These are phyloP conservation scores for Debaryomyces udenii DNA, from an alignment of 1,139 yeast genomes.

Conservation along the genomic window DNA sequence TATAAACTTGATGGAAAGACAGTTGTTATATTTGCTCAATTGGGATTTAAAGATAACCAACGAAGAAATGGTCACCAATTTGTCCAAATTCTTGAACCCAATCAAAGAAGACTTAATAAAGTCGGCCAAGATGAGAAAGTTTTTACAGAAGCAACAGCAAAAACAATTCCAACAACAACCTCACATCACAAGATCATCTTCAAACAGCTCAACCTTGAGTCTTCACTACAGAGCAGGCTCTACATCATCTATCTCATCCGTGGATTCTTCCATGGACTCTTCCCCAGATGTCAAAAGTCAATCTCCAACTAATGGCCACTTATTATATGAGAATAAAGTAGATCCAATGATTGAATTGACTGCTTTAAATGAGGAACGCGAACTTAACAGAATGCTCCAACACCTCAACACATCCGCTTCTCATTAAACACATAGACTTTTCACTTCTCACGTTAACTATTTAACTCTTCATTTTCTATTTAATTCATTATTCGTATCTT, in stretches of 20 bases:
- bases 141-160: conserved; percentile 29
- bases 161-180: conserved; percentile 17
- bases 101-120: conserved; percentile 59
- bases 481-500: conserved; percentile 1
- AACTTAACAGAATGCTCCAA: conserved; percentile 34
- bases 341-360: conserved; percentile 48
- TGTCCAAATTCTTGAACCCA: conserved; percentile 61
- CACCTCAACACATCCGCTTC: conserved; percentile 1
- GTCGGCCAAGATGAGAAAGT: conserved; percentile 40
- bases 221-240: conserved; percentile 36
- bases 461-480: conserved; percentile 3
- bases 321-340: conserved; percentile 19
- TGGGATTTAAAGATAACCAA: conserved; percentile 68
- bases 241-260: conserved; percentile 27
- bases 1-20: conserved; percentile 80
- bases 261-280: conserved; percentile 15
- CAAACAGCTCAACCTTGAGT: conserved; percentile 15
- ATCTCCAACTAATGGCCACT: conserved; percentile 3
- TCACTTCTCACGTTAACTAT: conserved; percentile 3
- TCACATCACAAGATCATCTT: conserved; percentile 16
- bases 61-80: conserved; percentile 52
- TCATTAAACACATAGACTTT: conserved; percentile 7
- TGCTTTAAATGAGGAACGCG: conserved; percentile 44
- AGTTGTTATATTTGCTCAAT: conserved; percentile 63
- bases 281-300: conserved; percentile 12